These are phyloP conservation scores for Phytopythium delawarense DNA, from an alignment of 352 stramenopile genomes.

Conservation along the genomic window DNA sequence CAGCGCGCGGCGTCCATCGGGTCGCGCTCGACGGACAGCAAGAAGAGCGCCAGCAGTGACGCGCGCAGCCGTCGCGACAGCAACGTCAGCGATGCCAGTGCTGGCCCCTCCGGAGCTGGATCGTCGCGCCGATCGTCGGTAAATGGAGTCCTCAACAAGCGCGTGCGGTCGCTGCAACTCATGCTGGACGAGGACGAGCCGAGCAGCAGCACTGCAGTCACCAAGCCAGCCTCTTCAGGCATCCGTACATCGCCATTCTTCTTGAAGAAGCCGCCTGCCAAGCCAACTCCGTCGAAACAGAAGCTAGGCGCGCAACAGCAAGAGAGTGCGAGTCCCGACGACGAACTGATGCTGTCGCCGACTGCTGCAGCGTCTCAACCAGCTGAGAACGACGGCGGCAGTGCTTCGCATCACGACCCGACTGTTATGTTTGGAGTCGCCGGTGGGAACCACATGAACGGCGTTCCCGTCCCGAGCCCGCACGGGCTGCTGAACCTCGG, in stretches of 20 bases:
- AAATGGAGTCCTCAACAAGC: constrained; percentile 48
- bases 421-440: background rate
- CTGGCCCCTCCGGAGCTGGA: background rate
- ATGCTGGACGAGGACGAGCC: constrained; percentile 63
- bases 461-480: constrained; percentile 25
- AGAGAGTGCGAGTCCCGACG: background rate
- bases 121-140: constrained; percentile 20
- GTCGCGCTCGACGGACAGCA: background rate
- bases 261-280: constrained; percentile 18
- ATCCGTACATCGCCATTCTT: constrained; percentile 35
- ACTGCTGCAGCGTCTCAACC: background rate
- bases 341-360: constrained; percentile 9
- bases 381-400: background rate
- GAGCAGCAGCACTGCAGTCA: background rate
- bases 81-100: background rate
- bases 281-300: background rate
- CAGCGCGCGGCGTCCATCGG: constrained; percentile 22
- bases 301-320: background rate
- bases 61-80: background rate
- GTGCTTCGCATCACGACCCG: background rate
- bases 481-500: constrained; percentile 94
- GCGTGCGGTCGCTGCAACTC: constrained; percentile 69
- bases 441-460: background rate
- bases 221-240: background rate
- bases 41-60: constrained; percentile 4